Evolutionary conservation across 108 stramenopile species (phyloP).

Genomic region (Aurantiochytrium sp.): DNA sequence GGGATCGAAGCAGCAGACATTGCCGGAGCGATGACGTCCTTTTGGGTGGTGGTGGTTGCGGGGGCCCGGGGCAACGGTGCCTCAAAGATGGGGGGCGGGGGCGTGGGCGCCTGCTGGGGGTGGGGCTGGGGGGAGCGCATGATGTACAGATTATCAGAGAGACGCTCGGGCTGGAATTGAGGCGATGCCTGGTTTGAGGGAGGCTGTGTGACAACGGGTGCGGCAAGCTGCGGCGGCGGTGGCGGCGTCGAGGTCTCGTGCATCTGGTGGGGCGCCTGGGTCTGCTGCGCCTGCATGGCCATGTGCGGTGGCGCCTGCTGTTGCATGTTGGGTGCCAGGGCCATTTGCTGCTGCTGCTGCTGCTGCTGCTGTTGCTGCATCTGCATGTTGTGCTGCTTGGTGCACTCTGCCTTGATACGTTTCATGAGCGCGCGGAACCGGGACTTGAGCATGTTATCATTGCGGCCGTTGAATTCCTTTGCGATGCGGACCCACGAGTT

Average conservation of each 20-base stretch:
- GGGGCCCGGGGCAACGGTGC: no score
- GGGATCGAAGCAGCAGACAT: no score
- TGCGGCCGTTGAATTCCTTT: constrained; percentile 1
- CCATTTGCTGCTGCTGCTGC: not conserved
- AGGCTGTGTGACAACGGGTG: not conserved
- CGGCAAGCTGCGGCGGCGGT: not conserved
- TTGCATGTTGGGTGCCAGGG: not conserved
- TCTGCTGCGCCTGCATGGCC: not conserved
- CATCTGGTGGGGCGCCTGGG: not conserved
- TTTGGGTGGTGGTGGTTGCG: no score
- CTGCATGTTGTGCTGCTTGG: not conserved
- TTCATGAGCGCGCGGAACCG: constrained; percentile 43
- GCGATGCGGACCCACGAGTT: constrained; percentile 6
- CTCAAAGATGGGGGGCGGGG: no score
- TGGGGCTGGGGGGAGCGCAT: not conserved
- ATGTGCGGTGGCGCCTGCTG: not conserved
- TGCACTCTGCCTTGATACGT: constrained; percentile 22
- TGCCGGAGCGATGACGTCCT: no score
- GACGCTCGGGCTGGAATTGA: not conserved
- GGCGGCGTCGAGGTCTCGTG: not conserved
- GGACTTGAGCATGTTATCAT: constrained; percentile 20
- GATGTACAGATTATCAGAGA: not conserved
- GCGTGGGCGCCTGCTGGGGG: no score
- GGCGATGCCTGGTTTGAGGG: not conserved
- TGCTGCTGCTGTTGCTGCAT: not conserved